Evolutionary conservation across 768 basidiomycete species (phyloP).

Genomic region (Postia placenta): DNA sequence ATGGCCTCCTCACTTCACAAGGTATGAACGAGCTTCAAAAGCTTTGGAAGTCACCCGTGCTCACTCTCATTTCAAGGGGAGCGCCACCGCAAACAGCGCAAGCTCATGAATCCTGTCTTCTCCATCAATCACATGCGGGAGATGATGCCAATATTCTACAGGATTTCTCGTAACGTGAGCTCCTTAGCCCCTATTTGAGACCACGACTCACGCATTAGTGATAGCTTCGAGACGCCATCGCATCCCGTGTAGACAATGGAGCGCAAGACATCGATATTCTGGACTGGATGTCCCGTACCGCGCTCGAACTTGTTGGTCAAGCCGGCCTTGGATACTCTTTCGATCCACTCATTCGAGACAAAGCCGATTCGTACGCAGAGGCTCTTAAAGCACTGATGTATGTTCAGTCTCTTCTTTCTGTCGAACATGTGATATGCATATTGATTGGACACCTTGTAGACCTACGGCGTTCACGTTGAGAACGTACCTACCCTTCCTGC

Average conservation of each 20-base stretch:
- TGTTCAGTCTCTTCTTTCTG: constrained; percentile 3
- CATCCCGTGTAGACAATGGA: constrained; percentile 1
- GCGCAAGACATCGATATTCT: constrained; percentile 18
- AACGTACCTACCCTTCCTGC: constrained; percentile 41
- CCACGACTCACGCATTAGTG: too few species aligned
- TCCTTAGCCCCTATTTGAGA: neutral
- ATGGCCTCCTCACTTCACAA: constrained; percentile 17
- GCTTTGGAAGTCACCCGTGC: too few species aligned
- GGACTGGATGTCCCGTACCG: constrained; percentile 22
- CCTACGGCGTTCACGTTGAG: constrained; percentile 38
- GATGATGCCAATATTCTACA: constrained; percentile 17
- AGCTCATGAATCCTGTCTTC: constrained; percentile 19
- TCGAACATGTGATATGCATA: neutral
- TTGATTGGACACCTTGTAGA: constrained; percentile 19
- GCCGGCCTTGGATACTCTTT: constrained; percentile 39
- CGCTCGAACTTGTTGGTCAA: constrained; percentile 37
- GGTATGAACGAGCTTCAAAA: too few species aligned
- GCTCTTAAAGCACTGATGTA: constrained; percentile 25
- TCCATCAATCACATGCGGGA: constrained; percentile 17
- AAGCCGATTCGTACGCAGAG: constrained; percentile 2
- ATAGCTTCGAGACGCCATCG: constrained; percentile 14
- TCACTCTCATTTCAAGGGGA: constrained; percentile 9
- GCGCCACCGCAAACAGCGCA: constrained; percentile 16
- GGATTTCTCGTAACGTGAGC: constrained; percentile 8
- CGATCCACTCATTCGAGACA: constrained; percentile 29